Base-by-base conservation (phyloP, 2,329 filamentous ascomycete genomes). In the Exophiala xenobiotica region DNA sequence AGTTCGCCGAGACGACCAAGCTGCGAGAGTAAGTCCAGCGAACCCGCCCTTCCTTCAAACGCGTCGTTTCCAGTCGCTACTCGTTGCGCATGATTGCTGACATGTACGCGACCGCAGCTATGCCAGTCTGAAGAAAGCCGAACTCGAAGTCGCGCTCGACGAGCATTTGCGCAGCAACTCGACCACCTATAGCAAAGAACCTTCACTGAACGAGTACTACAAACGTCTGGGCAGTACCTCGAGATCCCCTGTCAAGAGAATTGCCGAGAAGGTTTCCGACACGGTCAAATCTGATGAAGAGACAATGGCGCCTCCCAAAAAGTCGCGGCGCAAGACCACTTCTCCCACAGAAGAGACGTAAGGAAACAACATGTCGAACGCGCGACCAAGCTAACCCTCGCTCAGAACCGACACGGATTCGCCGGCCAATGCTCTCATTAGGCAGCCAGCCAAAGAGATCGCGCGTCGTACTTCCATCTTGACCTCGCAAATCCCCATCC, bases 201-300 rank as follows among this genome's bases (percentile, higher is more conserved):
- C 83, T 48, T 76, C 75, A 49, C 81, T 96, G 66, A 73, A 79
- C 55, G 83, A 86, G 54, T 96, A 90, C 78, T 96, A 88, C 75
- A 81, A 79, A 66, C 85, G 86, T 67, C 76, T 78, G 61, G 78
- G 79, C 62, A 74, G 76, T 43, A 54, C 47, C 22, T 71, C 75
- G 46, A 74, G 76, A 26, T 86, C 84, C 16, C 84, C 84, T 29
- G 71, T 85, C 38, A 86, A 85, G 75, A 75, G 70, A 61, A 42
- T 57, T 11, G 56, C 56, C 19, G 56, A 62, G 33, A 62, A 62
- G 47, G 74, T 76, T 51, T 62, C 65, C 24, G 67, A 65, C 61
- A 56, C 61, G 4, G 71, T 74, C 24, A 62, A 70, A 20, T 59
- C 72, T 7, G 64, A 67, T 31, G 70, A 72, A 41, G 65, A 68